phyloP scores from a whole-genome alignment of 2,329 filamentous ascomycete species.

The Hypoxylon sp. region DNA sequence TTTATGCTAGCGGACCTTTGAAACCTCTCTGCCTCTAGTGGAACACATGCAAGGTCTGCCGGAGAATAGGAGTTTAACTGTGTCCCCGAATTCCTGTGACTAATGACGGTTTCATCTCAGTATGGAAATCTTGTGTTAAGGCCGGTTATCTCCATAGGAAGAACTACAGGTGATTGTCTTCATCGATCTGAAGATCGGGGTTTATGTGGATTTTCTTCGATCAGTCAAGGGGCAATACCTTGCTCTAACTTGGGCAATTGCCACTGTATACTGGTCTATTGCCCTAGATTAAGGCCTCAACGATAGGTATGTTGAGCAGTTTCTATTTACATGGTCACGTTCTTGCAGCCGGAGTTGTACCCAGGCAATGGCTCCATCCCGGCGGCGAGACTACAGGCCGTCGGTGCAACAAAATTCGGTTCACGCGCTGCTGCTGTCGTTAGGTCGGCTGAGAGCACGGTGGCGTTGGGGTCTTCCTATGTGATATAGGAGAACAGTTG shows the following conservation, averaged over 20 bases:
- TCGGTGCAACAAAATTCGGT: background rate
- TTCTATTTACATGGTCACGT: background rate
- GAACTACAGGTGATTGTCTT: background rate
- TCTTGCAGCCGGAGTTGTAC: background rate
- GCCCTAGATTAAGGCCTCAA: background rate
- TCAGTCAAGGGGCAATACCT: background rate
- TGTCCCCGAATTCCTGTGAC: background rate
- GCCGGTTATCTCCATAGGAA: background rate
- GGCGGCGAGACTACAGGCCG: conserved; percentile 1
- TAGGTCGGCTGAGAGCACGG: conserved; percentile 1
- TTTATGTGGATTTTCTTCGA: background rate
- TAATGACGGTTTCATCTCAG: background rate
- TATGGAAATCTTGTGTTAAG: background rate
- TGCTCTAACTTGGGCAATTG: background rate
- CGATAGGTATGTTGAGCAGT: background rate
- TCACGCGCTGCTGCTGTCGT: background rate
- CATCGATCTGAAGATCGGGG: background rate
- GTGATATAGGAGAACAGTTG: background rate
- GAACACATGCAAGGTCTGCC: background rate
- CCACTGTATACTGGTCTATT: background rate
- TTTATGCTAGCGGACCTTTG: background rate
- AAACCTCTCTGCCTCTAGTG: background rate
- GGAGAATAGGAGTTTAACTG: conserved; percentile 18
- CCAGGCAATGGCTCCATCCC: background rate
- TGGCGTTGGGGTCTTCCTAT: background rate